Percentiles rank a stretch among this genome's conserved stretches.
phyloP scores from a whole-genome alignment of 768 basidiomycete genomes.

The Russula sp. region DNA sequence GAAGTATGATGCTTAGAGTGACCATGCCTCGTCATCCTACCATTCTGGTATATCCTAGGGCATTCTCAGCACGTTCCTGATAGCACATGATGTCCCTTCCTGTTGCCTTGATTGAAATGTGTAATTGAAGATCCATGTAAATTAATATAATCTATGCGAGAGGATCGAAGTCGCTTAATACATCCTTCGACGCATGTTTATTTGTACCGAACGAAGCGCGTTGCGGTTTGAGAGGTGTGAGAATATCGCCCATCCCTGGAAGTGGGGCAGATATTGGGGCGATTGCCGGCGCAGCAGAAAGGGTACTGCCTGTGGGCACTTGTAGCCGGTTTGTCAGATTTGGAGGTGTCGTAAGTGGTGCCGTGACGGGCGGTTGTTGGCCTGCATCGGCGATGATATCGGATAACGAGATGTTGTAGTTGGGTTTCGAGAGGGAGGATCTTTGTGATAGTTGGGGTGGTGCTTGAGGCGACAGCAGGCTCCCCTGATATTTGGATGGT shows the following conservation, averaged over 20 bases:
- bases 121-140: neutral
- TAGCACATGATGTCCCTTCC: neutral
- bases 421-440: conserved; percentile 36
- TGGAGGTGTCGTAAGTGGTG: conserved; percentile 21
- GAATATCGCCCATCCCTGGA: conserved; percentile 41
- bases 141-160: conserved; percentile 35
- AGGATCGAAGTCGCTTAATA: conserved; percentile 82
- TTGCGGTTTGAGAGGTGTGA: conserved; percentile 57
- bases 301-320: neutral
- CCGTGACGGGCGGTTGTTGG: conserved; percentile 3
- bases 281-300: conserved; percentile 19
- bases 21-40: neutral
- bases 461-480: conserved; percentile 11
- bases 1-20: neutral
- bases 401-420: conserved; percentile 48
- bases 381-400: conserved; percentile 1
- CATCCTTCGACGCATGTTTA: conserved; percentile 52
- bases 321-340: conserved; percentile 13
- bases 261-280: conserved; percentile 27
- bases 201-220: conserved; percentile 35
- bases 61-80: neutral
- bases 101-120: neutral
- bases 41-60: neutral
- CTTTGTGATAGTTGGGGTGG: conserved; percentile 20
- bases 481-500: conserved; percentile 18